Percentiles rank a stretch among this genome's conserved stretches.
Evolutionary conservation across 108 stramenopile genomes (phyloP).

Genomic region (Schizochytrium sp.): DNA sequence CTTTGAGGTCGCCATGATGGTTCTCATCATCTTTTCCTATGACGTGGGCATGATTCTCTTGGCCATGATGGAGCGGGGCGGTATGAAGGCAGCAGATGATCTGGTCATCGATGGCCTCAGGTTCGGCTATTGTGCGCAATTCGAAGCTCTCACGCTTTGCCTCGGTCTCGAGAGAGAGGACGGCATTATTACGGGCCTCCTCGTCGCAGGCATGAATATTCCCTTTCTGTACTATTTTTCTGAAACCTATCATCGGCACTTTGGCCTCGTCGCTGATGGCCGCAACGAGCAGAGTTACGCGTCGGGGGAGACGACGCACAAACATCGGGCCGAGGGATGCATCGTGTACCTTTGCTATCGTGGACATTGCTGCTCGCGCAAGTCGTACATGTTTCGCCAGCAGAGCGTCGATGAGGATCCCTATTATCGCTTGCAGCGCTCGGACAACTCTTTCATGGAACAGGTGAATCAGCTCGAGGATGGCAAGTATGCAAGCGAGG

Average conservation of each 20-base stretch:
- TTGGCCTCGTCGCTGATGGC: not conserved
- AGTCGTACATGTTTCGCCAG: constrained; percentile 12
- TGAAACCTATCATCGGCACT: constrained; percentile 9
- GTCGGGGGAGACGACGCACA: constrained; percentile 1
- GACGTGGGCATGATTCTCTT: not conserved
- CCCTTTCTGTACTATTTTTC: constrained; percentile 5
- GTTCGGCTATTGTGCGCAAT: not conserved
- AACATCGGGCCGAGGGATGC: constrained; percentile 2
- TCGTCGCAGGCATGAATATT: not conserved
- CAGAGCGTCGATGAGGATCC: not conserved
- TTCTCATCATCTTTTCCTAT: not conserved
- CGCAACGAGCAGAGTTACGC: not conserved
- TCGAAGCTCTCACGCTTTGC: not conserved
- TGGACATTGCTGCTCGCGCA: not conserved
- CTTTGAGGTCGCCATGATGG: not conserved
- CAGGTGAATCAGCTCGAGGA: not conserved
- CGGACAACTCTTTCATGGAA: not conserved
- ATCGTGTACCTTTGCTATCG: not conserved
- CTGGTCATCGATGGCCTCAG: not conserved
- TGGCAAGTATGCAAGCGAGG: not conserved
- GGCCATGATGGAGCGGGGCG: not conserved
- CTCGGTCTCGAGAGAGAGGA: not conserved
- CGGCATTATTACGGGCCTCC: not conserved
- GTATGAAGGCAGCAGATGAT: not conserved
- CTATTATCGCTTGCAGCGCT: not conserved